These are phyloP conservation scores for Ceratobasidium sp. DNA, from an alignment of 1,284 basidiomycete species.

Conservation along the genomic window DNA sequence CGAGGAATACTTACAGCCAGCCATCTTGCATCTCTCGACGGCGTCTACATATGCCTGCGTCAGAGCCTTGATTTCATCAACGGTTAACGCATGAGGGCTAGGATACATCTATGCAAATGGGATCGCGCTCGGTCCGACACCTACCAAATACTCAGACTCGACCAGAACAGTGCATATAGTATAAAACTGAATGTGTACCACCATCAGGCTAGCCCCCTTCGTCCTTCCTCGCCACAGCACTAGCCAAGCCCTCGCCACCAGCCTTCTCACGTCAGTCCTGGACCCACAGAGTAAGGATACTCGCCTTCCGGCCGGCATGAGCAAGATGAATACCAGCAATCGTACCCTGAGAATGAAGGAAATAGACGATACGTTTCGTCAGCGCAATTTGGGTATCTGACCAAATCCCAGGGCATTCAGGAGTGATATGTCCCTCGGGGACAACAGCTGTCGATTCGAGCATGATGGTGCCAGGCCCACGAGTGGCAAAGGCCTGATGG, in stretches of 20 bases:
- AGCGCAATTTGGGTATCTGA: slow-evolving; percentile 72
- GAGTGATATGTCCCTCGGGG: slow-evolving; percentile 80
- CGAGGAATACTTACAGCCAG: slow-evolving; percentile 60
- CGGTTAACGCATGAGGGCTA: too few species aligned
- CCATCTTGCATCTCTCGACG: slow-evolving; percentile 63
- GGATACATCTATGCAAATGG: too few species aligned
- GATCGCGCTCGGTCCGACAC: too few species aligned
- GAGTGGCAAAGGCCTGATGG: slow-evolving; percentile 49
- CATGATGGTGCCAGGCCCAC: slow-evolving; percentile 63
- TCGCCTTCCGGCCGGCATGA: slow-evolving; percentile 79
- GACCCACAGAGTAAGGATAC: slow-evolving; percentile 65
- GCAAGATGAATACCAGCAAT: slow-evolving; percentile 72
- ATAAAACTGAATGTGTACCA: not conserved
- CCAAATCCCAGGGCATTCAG: too few species aligned
- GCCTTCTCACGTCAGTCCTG: not conserved
- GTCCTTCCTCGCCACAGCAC: not conserved
- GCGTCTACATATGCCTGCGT: slow-evolving; percentile 56
- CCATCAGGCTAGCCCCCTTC: not conserved
- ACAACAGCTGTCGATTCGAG: slow-evolving; percentile 74
- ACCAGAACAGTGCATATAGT: too few species aligned
- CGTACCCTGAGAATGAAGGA: slow-evolving; percentile 73
- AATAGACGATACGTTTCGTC: slow-evolving; percentile 73
- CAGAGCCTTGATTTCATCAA: too few species aligned
- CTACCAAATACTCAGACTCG: too few species aligned
- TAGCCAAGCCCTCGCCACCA: not conserved